Evolutionary conservation across 805 yeast species (phyloP).

Genomic region (Nakazawaea pomicola): DNA sequence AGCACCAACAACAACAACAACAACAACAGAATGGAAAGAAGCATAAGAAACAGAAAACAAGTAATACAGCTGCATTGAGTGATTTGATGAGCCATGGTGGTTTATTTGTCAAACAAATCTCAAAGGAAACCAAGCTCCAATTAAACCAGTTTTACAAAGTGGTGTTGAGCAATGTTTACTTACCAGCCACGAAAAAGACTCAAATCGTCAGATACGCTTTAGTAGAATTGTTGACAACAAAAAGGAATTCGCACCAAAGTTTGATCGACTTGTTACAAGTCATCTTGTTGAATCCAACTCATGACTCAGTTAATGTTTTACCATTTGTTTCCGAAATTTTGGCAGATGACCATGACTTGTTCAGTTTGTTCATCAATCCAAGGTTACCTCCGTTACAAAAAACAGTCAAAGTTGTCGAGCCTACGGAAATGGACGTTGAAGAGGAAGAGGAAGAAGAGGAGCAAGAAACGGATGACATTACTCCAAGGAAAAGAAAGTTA

Average conservation of each 20-base stretch:
- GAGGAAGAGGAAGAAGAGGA: constrained; percentile 17
- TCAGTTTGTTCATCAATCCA: constrained; percentile 67
- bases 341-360: constrained; percentile 39
- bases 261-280: constrained; percentile 47
- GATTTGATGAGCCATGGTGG: constrained; percentile 66
- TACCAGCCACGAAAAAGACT: constrained; percentile 62
- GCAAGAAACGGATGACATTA: constrained; percentile 3
- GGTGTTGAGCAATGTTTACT: constrained; percentile 40
- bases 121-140: constrained; percentile 27
- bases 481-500: constrained; percentile 1
- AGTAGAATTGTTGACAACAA: constrained; percentile 21
- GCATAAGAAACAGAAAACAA: constrained; percentile 26
- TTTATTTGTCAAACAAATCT: constrained; percentile 41
- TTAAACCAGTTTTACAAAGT: constrained; percentile 44
- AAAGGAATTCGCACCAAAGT: constrained; percentile 18
- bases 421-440: constrained; percentile 15
- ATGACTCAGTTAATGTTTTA: constrained; percentile 55
- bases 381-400: constrained; percentile 53
- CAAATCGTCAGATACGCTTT: constrained; percentile 46
- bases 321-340: constrained; percentile 63
- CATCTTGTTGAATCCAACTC: constrained; percentile 59
- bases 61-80: constrained; percentile 30
- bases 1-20: constrained; percentile 16
- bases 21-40: constrained; percentile 10
- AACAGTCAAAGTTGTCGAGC: neutral